Evolutionary conservation across 305 asterid species (phyloP), one percentile per base, ranked within the genome.

Genomic region (Fraxinus latifolia): DNA sequence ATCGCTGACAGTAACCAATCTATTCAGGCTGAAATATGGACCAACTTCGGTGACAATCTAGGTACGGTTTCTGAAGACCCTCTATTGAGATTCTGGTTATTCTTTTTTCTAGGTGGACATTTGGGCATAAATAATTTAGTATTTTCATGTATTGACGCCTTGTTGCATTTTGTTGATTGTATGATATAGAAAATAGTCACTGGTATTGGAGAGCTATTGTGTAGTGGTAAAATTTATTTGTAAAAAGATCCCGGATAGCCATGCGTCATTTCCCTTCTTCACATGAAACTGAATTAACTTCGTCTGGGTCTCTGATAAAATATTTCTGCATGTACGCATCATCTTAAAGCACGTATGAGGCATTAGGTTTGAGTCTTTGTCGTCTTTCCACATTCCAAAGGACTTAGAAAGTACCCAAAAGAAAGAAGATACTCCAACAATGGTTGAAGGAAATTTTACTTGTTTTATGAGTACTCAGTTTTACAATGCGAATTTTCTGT

Each of bases 11-110:
- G 84, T 79, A 81, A 84, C 80, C 92, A 90, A 65, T 94, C 98
- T n/a, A 91, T 95, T 84, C 85, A 74, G 75, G 94, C 97, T 67
- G 97, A 94, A 11, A 87, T 84, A 31, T 93, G 97, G 97, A 89
- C 92, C 76, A 95, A 95, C 81, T 94, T 94, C 15, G 99, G 99
- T 0, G 98, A 95, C 74, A 68, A 62, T 33, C 79, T 95, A 23
- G 99, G 98, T 95, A 91, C 39, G 73, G 15, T n/a, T 60, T 58
- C 19, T 62, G 11, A n/a, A 33, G 58, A 7, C 12, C 82, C 73
- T 81, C 60, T 78, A 23, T 47, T 25, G 72, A 23, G 25, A 39
- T 79, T 19, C 68, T 29, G 17, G 29, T n/a, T 74, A 44, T n/a
- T 58, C 27, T 2, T 65, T 8, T 32, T 80, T 29, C 17, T 27